Conservation (phyloP, 192 early-diverging fungal species). For the Entomortierella chlamydospora region DNA sequence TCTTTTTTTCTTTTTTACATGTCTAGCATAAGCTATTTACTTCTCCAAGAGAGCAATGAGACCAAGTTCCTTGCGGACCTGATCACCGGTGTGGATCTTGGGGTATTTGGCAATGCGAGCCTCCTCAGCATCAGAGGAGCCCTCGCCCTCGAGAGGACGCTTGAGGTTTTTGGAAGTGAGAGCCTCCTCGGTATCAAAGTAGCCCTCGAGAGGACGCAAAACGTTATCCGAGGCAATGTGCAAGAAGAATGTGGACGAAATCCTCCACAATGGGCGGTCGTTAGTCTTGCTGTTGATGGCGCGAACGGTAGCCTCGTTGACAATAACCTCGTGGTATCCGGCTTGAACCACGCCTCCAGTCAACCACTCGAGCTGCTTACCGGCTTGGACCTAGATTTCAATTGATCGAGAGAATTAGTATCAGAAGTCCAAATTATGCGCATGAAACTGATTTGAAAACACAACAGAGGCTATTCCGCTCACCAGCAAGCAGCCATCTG, state of each 20-base stretch:
- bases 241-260: slow-evolving; percentile 79
- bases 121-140: slow-evolving; percentile 52
- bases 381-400: slow-evolving; percentile 55
- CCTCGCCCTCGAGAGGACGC: slow-evolving; percentile 61
- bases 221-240: slow-evolving; percentile 76
- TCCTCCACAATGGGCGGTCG: slow-evolving; percentile 73
- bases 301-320: slow-evolving; percentile 65
- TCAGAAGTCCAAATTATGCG: too few species aligned
- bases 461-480: too few species aligned
- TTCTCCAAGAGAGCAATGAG: slow-evolving; percentile 68
- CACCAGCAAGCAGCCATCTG: slow-evolving; percentile 69
- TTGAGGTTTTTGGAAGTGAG: slow-evolving; percentile 73
- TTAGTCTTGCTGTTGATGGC: slow-evolving; percentile 65
- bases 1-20: not conserved
- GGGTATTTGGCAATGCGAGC: slow-evolving; percentile 72
- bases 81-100: slow-evolving; percentile 67
- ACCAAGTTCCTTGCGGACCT: slow-evolving; percentile 73
- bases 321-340: slow-evolving; percentile 79
- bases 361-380: slow-evolving; percentile 76
- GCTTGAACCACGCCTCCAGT: slow-evolving; percentile 74
- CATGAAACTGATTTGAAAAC: too few species aligned
- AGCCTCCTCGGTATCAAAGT: slow-evolving; percentile 51
- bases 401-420: not conserved
- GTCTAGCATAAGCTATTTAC: not conserved
- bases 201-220: slow-evolving; percentile 62